These are phyloP conservation scores for Penicillium sp. DNA, from an alignment of 2,329 filamentous ascomycete genomes.

Conservation along the genomic window DNA sequence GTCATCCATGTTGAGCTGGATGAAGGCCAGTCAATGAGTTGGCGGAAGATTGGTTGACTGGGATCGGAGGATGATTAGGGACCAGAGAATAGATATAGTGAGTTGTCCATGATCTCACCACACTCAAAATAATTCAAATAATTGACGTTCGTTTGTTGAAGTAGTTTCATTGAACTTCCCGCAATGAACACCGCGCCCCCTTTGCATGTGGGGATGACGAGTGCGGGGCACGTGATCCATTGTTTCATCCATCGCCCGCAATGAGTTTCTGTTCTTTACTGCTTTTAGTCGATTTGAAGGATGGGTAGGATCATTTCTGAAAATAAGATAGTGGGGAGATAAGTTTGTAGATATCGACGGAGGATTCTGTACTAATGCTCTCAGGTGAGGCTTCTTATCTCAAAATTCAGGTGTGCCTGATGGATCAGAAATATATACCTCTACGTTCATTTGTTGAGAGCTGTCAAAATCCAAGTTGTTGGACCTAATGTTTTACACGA, in stretches of 20 bases:
- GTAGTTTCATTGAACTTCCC: slow-evolving; percentile 12
- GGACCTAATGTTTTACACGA: no score
- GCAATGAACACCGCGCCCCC: slow-evolving; percentile 18
- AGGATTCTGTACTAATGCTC: background rate
- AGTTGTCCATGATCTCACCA: slow-evolving; percentile 24
- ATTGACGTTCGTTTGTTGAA: slow-evolving; percentile 13
- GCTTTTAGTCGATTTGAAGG: background rate
- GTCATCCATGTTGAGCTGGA: slow-evolving; percentile 51
- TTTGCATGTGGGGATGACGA: slow-evolving; percentile 24
- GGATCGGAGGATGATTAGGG: slow-evolving; percentile 14
- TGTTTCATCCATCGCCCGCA: slow-evolving; percentile 18
- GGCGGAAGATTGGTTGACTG: slow-evolving; percentile 5
- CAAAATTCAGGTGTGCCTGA: background rate
- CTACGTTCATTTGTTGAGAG: no score
- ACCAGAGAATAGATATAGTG: background rate
- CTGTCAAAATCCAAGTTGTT: no score
- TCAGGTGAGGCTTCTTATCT: background rate
- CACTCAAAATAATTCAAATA: slow-evolving; percentile 4
- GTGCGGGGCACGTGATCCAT: slow-evolving; percentile 24
- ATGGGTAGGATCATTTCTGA: background rate
- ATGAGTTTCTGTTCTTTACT: background rate
- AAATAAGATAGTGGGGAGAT: background rate
- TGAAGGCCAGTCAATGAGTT: slow-evolving; percentile 10
- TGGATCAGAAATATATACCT: background rate
- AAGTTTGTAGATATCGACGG: background rate